Conservation (phyloP, 768 basidiomycete species). For the Tylopilus sp. region DNA sequence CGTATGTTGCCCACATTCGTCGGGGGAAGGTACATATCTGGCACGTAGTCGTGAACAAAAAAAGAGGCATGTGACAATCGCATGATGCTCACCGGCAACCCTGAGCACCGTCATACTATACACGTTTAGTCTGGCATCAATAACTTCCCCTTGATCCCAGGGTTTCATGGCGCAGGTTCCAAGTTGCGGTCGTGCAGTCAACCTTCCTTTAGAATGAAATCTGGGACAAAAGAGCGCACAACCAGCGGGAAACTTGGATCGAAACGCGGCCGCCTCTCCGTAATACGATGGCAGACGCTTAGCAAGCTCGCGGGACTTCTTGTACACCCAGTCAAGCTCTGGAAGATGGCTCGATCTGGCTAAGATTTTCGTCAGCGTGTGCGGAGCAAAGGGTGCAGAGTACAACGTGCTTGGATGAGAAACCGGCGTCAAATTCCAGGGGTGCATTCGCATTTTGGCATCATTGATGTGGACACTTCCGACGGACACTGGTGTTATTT, state of each 20-base stretch:
- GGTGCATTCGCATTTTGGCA: conserved; percentile 38
- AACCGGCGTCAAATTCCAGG: conserved; percentile 46
- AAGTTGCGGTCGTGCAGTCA: conserved; percentile 32
- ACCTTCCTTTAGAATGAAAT: conserved; percentile 11
- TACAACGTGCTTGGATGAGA: conserved; percentile 38
- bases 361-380: too few relatives aligned
- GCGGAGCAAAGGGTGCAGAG: too few relatives aligned
- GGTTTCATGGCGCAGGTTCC: conserved; percentile 73
- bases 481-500: conserved; percentile 40
- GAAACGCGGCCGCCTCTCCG: conserved; percentile 12
- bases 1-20: background rate
- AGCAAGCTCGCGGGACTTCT: conserved; percentile 49
- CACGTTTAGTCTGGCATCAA: conserved; percentile 57
- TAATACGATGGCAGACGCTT: conserved; percentile 45
- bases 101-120: conserved; percentile 59
- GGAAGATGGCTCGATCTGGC: conserved; percentile 13
- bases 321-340: conserved; percentile 41
- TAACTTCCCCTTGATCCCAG: conserved; percentile 55
- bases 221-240: too few relatives aligned
- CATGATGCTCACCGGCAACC: conserved; percentile 45
- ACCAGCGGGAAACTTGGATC: conserved; percentile 30
- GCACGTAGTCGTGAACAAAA: background rate
- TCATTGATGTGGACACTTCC: conserved; percentile 49
- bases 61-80: background rate
- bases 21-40: background rate